Evolutionary conservation across 192 early-diverging fungal species (phyloP).

Genomic region (Umbelopsis ramanniana): DNA sequence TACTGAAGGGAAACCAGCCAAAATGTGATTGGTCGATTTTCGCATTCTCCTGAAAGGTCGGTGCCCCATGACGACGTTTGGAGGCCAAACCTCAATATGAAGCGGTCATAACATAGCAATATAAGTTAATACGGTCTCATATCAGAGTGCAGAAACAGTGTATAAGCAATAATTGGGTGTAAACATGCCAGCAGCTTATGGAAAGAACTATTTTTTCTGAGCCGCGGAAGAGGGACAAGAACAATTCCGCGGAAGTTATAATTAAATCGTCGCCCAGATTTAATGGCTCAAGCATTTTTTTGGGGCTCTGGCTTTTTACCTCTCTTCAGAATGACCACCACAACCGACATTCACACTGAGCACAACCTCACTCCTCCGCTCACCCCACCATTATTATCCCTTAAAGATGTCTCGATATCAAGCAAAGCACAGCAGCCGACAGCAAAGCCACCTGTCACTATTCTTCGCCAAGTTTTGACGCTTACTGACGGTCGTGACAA

Average conservation of each 20-base stretch:
- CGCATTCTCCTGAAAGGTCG: no score
- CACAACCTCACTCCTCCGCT: slow-evolving; percentile 13
- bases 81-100: no score
- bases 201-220: neutral
- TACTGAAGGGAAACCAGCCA: no score
- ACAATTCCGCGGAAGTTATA: slow-evolving; percentile 15
- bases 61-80: no score
- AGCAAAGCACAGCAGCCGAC: neutral
- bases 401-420: neutral
- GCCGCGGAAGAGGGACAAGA: neutral
- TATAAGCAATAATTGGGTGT: neutral
- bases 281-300: neutral
- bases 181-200: neutral
- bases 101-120: no score
- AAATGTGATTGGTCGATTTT: no score
- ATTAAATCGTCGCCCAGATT: neutral
- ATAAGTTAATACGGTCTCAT: neutral
- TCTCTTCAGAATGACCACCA: slow-evolving; percentile 8
- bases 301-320: neutral
- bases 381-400: slow-evolving; percentile 3
- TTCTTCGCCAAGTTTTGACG: slow-evolving; percentile 66
- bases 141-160: neutral
- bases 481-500: slow-evolving; percentile 87
- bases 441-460: slow-evolving; percentile 20
- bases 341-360: neutral